Conservation (phyloP, 2,329 filamentous ascomycete genomes). For the Colletotrichum musae region DNA sequence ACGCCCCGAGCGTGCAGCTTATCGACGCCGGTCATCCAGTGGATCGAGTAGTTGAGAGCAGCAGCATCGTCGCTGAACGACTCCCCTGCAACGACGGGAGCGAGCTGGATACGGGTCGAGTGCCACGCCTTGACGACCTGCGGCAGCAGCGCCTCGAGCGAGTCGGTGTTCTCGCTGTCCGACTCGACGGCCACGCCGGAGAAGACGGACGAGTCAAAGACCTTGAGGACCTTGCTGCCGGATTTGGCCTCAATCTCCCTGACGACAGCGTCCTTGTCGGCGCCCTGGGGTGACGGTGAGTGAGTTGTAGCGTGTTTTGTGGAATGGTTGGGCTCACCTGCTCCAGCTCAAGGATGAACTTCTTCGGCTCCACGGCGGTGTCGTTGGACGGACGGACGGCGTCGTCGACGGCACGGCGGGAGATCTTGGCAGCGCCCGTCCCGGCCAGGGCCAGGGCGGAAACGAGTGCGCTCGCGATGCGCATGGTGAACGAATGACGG, state of each 20-base stretch:
- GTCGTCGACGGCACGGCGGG: slow-evolving; percentile 24
- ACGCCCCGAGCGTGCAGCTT: slow-evolving; percentile 55
- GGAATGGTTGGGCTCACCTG: not conserved
- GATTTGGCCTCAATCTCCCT: slow-evolving; percentile 28
- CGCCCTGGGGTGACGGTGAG: not conserved
- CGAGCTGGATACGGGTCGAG: slow-evolving; percentile 35
- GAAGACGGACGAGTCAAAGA: slow-evolving; percentile 51
- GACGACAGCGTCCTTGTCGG: slow-evolving; percentile 36
- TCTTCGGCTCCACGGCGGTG: slow-evolving; percentile 32
- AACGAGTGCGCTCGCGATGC: slow-evolving; percentile 24
- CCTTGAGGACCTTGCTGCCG: slow-evolving; percentile 35
- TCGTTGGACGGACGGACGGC: slow-evolving; percentile 25
- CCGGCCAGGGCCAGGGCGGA: slow-evolving; percentile 37
- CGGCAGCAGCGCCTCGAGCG: slow-evolving; percentile 37
- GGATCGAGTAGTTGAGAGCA: slow-evolving; percentile 51
- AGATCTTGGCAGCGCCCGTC: slow-evolving; percentile 22
- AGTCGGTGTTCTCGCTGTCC: slow-evolving; percentile 39
- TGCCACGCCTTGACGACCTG: slow-evolving; percentile 39
- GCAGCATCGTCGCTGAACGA: slow-evolving; percentile 37
- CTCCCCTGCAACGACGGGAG: slow-evolving; percentile 25
- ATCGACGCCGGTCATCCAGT: slow-evolving; percentile 57
- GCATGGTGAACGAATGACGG: slow-evolving; percentile 19
- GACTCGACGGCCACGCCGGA: slow-evolving; percentile 41
- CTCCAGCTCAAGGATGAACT: slow-evolving; percentile 39
- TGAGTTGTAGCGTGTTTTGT: not conserved